Evolutionary conservation across 805 yeast genomes (phyloP).

Genomic region (Ogataea wickerhamii): DNA sequence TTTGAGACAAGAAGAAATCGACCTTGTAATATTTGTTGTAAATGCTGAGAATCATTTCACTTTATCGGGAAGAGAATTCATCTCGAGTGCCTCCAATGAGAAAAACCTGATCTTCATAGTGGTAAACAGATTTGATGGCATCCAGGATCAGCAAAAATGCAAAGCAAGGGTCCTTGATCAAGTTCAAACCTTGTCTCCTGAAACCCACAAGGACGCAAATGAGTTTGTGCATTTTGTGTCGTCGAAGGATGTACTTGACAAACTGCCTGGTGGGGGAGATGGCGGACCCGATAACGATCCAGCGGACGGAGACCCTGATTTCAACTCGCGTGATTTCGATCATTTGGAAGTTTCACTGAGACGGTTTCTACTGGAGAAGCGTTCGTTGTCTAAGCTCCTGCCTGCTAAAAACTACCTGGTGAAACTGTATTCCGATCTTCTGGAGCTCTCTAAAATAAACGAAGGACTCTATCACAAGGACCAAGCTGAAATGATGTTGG

Average conservation of each 20-base stretch:
- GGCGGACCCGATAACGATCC: constrained; percentile 34
- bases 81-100: constrained; percentile 84
- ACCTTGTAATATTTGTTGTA: constrained; percentile 91
- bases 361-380: constrained; percentile 80
- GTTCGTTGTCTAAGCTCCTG: constrained; percentile 80
- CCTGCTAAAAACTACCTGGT: constrained; percentile 88
- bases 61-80: constrained; percentile 88
- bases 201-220: constrained; percentile 80
- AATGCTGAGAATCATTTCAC: constrained; percentile 96
- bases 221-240: constrained; percentile 94
- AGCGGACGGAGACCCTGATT: constrained; percentile 31
- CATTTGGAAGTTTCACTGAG: constrained; percentile 80
- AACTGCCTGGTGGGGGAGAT: constrained; percentile 34
- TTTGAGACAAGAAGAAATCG: constrained; percentile 95
- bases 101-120: constrained; percentile 91
- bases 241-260: constrained; percentile 46
- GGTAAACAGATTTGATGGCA: constrained; percentile 86
- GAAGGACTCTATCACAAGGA: constrained; percentile 50
- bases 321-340: constrained; percentile 66
- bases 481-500: constrained; percentile 41
- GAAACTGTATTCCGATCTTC: constrained; percentile 67
- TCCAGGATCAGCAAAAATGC: constrained; percentile 78
- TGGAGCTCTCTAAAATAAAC: constrained; percentile 58
- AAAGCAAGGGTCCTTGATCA: constrained; percentile 75
- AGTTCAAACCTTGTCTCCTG: constrained; percentile 81